Evolutionary conservation across 495 filamentous ascomycete species (phyloP).

Genomic region (Penicillium longicatenatum): DNA sequence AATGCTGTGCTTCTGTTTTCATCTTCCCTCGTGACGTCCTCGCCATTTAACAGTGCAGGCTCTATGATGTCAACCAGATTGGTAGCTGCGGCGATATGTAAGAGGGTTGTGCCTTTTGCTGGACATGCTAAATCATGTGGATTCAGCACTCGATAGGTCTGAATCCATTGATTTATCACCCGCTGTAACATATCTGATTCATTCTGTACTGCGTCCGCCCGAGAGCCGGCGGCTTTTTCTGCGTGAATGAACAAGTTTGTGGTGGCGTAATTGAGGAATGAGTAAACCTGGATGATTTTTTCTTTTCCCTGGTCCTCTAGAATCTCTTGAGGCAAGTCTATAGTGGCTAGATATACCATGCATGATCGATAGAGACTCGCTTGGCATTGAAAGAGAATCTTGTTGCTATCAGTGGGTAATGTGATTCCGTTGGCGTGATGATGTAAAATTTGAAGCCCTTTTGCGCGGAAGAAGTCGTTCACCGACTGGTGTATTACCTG

Average conservation of each 20-base stretch:
- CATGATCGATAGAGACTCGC: constrained; percentile 14
- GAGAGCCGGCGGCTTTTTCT: not conserved
- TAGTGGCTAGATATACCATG: constrained; percentile 7
- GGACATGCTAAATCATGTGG: not conserved
- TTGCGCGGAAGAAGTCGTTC: constrained; percentile 18
- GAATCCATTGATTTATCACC: not conserved
- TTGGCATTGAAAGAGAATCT: constrained; percentile 9
- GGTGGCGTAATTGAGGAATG: constrained; percentile 8
- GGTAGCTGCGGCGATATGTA: constrained; percentile 9
- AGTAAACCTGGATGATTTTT: not conserved
- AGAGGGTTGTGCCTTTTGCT: constrained; percentile 2
- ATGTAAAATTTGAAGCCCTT: constrained; percentile 20
- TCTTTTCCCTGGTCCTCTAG: not conserved
- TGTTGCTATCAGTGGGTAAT: not conserved
- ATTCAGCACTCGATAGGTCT: not conserved
- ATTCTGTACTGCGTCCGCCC: not conserved
- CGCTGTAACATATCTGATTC: not conserved
- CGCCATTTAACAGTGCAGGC: not conserved
- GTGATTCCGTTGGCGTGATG: constrained; percentile 4
- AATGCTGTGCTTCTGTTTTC: constrained; percentile 1
- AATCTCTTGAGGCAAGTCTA: not conserved
- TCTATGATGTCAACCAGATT: constrained; percentile 6
- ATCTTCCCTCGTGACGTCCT: not conserved
- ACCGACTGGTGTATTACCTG: constrained; percentile 24
- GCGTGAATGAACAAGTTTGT: not conserved